Base-by-base conservation (phyloP, 495 filamentous ascomycete species). In the Tuber magnatum region DNA sequence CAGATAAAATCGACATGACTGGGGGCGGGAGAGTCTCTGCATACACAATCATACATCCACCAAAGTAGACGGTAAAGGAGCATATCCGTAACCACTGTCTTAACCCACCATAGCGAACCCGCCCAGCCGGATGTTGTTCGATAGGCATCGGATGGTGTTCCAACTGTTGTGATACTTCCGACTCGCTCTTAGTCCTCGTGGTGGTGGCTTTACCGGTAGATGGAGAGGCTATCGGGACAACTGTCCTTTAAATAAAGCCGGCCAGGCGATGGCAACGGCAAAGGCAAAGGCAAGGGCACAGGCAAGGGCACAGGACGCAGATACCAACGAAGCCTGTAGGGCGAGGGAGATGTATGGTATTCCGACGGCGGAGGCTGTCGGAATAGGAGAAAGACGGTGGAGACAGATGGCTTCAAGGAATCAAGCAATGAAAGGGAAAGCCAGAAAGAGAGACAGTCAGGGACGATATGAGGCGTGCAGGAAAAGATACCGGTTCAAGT, bases 1-100 rank as follows among this genome's bases (percentile, higher is more conserved):
- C 4, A 74, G 39, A 39, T 39, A 32, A 65, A 65, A 28, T 35
- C 24, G 42, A 22, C 48, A 38, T 43, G n/a, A 8, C 24, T 32
- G 38, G 6, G 18, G 39, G 68, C n/a, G 40, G 61, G 68, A 41
- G 56, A 75, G 40, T 41, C 48, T 43, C 72, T 61, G 65, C 79
- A 81, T 78, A 82, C 81, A 82, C 70, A 74, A 82, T 65, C 72
- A 80, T 77, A 65, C 77, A 82, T 69, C 70, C 70, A 61, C 72
- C 44, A 72, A 82, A 82, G 38, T 81, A 82, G 46, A 77, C 35
- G 5, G 75, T 73, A 40, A 77, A 82, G 38, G 78, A 75, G 61
- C 72, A 78, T 74, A 82, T 80, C 28, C 81, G 75, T 44, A 80
- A 43, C 41, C 77, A 82, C 72, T 80, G 80, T 39, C 56, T 73